These are phyloP conservation scores for Picochlorum sp. DNA, from an alignment of 139 green algal species.

Conservation along the genomic window DNA sequence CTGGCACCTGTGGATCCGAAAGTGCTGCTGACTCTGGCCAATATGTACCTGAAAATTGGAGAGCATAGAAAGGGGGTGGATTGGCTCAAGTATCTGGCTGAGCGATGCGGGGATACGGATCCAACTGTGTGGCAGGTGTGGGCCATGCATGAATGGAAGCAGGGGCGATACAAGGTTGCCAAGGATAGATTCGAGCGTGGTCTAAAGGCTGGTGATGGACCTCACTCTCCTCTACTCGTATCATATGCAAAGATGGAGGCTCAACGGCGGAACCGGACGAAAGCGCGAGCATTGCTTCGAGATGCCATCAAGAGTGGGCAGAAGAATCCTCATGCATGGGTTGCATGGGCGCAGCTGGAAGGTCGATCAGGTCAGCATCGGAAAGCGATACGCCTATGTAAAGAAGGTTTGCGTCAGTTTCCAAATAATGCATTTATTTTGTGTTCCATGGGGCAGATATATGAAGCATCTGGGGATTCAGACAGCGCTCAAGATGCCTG, in stretches of 20 bases:
- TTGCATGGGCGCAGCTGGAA: conserved; percentile 26
- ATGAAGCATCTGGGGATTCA: conserved; percentile 9
- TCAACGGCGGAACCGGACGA: conserved; percentile 26
- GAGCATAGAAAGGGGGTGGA: background rate
- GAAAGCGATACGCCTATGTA: conserved; percentile 18
- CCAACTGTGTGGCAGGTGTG: conserved; percentile 16
- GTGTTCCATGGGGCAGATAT: conserved; percentile 18
- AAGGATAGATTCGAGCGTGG: conserved; percentile 32
- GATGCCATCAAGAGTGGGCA: conserved; percentile 36
- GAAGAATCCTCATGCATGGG: conserved; percentile 27
- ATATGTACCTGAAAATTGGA: background rate
- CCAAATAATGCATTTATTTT: conserved; percentile 25
- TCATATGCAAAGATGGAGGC: conserved; percentile 33
- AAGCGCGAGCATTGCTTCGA: conserved; percentile 34
- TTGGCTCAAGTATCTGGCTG: background rate
- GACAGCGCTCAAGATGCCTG: conserved; percentile 14
- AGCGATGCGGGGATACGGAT: conserved; percentile 15
- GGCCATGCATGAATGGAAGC: conserved; percentile 38
- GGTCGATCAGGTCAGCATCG: conserved; percentile 18
- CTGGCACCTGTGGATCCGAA: background rate
- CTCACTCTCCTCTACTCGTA: conserved; percentile 21
- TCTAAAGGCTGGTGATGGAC: background rate
- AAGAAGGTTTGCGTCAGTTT: conserved; percentile 7
- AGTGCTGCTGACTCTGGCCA: background rate
- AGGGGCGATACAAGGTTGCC: conserved; percentile 26